Evolutionary conservation across 768 basidiomycete species (phyloP).

Genomic region (Hygrocybe coccinea): DNA sequence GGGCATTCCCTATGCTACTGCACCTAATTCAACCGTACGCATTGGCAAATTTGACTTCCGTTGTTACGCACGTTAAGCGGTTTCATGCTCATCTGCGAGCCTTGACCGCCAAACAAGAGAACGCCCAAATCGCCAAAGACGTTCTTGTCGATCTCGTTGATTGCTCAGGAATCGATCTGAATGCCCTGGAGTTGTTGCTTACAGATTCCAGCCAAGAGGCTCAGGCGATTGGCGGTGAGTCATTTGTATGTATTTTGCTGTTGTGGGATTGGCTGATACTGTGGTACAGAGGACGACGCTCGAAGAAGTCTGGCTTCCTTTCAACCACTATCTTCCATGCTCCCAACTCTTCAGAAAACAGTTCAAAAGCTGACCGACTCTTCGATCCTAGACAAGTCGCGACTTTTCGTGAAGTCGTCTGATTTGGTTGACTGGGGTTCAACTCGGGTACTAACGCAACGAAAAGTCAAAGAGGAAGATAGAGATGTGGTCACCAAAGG

Average conservation of each 20-base stretch:
- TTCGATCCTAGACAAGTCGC: conserved; percentile 55
- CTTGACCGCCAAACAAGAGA: conserved; percentile 55
- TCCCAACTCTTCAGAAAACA: conserved; percentile 38
- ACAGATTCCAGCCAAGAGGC: conserved; percentile 33
- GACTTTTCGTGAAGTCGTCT: conserved; percentile 64
- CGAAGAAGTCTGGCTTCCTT: conserved; percentile 56
- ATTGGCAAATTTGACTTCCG: conserved; percentile 45
- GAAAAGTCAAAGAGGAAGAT: conserved; percentile 33
- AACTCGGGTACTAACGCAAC: conserved; percentile 34
- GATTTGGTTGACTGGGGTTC: conserved; percentile 66
- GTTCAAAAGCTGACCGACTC: conserved; percentile 46
- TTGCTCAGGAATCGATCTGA: conserved; percentile 60
- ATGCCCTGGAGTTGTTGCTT: conserved; percentile 45
- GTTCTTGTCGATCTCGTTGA: conserved; percentile 59
- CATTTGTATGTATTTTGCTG: background rate
- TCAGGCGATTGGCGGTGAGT: conserved; percentile 33
- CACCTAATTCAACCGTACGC: conserved; percentile 60
- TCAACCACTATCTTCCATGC: conserved; percentile 47
- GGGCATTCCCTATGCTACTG: conserved; percentile 44
- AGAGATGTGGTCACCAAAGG: conserved; percentile 68
- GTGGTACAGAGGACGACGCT: conserved; percentile 44
- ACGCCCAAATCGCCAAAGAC: conserved; percentile 58
- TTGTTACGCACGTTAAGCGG: conserved; percentile 52
- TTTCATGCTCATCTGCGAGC: conserved; percentile 52
- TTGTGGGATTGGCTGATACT: conserved; percentile 8